These are phyloP conservation scores for Alternaria ethzedia DNA, from an alignment of 2,329 filamentous ascomycete species.

Conservation along the genomic window DNA sequence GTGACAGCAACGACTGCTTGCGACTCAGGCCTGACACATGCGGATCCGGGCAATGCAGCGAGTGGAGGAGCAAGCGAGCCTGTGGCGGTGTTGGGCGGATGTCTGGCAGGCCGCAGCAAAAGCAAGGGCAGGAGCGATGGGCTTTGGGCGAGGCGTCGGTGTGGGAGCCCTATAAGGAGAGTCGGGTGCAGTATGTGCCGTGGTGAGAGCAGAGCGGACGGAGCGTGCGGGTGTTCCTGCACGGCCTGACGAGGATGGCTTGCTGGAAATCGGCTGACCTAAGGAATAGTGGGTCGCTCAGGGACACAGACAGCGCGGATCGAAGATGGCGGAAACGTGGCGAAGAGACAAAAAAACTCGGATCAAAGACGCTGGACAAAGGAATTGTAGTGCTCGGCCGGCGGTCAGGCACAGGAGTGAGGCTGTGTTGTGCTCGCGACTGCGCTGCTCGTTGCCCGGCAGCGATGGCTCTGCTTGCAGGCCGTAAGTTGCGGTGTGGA, in stretches of 20 bases:
- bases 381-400: neutral
- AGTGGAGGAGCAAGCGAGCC: conserved; percentile 10
- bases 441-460: conserved; percentile 14
- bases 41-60: neutral
- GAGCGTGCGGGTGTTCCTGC: conserved; percentile 13
- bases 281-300: conserved; percentile 18
- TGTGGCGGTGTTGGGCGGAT: conserved; percentile 33
- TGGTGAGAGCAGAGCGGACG: conserved; percentile 14
- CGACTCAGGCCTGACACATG: conserved; percentile 18
- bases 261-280: conserved; percentile 16
- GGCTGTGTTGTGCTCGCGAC: conserved; percentile 16
- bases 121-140: conserved; percentile 11
- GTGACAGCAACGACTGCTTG: conserved; percentile 13
- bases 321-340: conserved; percentile 31
- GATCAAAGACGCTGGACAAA: conserved; percentile 17
- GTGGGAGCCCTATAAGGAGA: conserved; percentile 12
- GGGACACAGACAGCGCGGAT: conserved; percentile 6
- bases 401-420: conserved; percentile 9
- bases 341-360: conserved; percentile 14
- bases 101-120: conserved; percentile 9
- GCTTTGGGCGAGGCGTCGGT: conserved; percentile 1
- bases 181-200: conserved; percentile 10
- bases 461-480: conserved; percentile 14
- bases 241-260: conserved; percentile 22
- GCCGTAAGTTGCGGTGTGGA: conserved; percentile 22